Percentiles rank a stretch among this genome's conserved stretches.
Evolutionary conservation across 2,329 filamentous ascomycete species (phyloP).

Genomic region (Ophiosphaerella herpotricha): DNA sequence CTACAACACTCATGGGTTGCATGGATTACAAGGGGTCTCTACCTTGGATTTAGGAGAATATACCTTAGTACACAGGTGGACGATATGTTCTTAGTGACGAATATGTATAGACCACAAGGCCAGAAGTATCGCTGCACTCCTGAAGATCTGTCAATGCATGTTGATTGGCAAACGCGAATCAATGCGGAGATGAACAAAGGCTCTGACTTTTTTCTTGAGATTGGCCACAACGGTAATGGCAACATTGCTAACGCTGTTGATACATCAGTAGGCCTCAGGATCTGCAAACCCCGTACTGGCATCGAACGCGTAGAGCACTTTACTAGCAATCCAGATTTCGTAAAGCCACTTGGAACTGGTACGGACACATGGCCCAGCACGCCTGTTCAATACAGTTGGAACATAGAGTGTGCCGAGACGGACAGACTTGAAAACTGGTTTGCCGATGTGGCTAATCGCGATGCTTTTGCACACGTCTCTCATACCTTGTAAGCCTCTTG

Average conservation of each 20-base stretch:
- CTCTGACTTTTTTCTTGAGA: conserved; percentile 45
- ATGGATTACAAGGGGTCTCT: conserved; percentile 64
- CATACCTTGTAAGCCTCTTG: conserved; percentile 58
- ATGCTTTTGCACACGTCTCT: conserved; percentile 63
- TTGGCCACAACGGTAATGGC: conserved; percentile 47
- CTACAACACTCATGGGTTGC: conserved; percentile 67
- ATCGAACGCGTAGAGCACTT: conserved; percentile 49
- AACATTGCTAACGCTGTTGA: conserved; percentile 41
- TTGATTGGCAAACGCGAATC: conserved; percentile 34
- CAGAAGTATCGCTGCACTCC: conserved; percentile 55
- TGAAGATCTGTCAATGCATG: conserved; percentile 35
- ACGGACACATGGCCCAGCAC: conserved; percentile 46
- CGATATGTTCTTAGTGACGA: conserved; percentile 62
- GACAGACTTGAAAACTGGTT: conserved; percentile 62
- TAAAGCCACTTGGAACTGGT: conserved; percentile 49
- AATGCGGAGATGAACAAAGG: conserved; percentile 41
- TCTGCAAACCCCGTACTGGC: conserved; percentile 31
- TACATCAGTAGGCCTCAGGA: conserved; percentile 20
- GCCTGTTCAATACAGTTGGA: conserved; percentile 55
- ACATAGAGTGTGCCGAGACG: conserved; percentile 53
- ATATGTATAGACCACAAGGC: conserved; percentile 50
- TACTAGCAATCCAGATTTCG: conserved; percentile 52
- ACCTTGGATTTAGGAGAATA: conserved; percentile 60
- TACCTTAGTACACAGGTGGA: conserved; percentile 64
- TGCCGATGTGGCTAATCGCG: conserved; percentile 52